Evolutionary conservation across 352 stramenopile genomes (phyloP), one percentile per base, ranked within the genome.

Genomic region (Pythium pectinolyticum): DNA sequence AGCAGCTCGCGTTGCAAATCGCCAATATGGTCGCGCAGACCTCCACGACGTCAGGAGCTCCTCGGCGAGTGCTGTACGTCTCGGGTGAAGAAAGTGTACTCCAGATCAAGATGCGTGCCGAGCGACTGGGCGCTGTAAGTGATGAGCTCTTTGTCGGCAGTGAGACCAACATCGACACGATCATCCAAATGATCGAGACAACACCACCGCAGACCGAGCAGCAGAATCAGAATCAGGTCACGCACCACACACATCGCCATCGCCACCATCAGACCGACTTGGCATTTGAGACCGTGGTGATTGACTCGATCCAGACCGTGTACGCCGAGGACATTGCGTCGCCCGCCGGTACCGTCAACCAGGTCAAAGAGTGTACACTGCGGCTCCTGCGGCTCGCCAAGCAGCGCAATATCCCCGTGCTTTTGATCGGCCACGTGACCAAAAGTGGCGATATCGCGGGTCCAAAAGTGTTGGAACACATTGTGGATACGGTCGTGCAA

Each of bases 251-350:
- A n/a, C 35, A 43, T n/a, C 8, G 11, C 30, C 49, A 56, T 12
- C 14, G n/a, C 30, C 46, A 37, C 17, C 14, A 39, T 20, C 30
- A 56, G 54, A 56, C 24, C 20, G 49, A 20, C 11, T 22, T 31
- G 25, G 32, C 57, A 19, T 94, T 92, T 62, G 76, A 72, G 2
- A 84, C 79, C 19, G 71, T 99, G 9, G 87, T 99, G 25, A 82
- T 99, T 39, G 96, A 99, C 65, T 98, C 90, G 12, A 99, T 99
- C 68, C 96, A 99, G 80, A 99, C 96, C 2, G 89, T 99, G 49
- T 92, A 93, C 52, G 96, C 87, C 35, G 78, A 90, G 40, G 85
- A 97, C 20, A 89, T 94, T 22, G 67, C 77, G 2, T 90, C 81
- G 14, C 70, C 86, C 19, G 85, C 95, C 8, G 86, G 86, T 8